Percentiles rank a stretch among this genome's conserved stretches.
These are phyloP conservation scores for Cladophialophora immunda DNA, from an alignment of 2,329 filamentous ascomycete genomes.

Conservation along the genomic window DNA sequence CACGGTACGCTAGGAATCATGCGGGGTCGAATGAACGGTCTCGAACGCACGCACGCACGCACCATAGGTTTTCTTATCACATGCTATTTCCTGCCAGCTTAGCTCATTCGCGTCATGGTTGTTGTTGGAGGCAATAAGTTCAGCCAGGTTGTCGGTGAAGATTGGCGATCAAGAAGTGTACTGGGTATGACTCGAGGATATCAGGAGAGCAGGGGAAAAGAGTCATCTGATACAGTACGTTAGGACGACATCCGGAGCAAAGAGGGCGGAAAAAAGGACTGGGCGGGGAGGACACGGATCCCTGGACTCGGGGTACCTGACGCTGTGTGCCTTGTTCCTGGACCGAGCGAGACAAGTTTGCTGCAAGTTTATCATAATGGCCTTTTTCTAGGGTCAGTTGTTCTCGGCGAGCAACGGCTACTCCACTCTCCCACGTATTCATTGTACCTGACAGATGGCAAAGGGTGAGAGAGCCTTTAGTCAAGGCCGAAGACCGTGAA, in stretches of 20 bases:
- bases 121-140: neutral
- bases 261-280: neutral
- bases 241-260: neutral
- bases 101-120: neutral
- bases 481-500: neutral
- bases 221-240: conserved; percentile 17
- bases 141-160: neutral
- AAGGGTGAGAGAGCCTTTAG: neutral
- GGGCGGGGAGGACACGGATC: neutral
- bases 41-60: too few species aligned
- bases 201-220: neutral
- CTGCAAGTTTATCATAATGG: neutral
- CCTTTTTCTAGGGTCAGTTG: neutral
- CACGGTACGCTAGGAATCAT: neutral
- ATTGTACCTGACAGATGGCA: conserved; percentile 17
- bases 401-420: neutral
- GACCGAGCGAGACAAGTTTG: conserved; percentile 11
- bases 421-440: conserved; percentile 5
- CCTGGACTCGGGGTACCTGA: conserved; percentile 21
- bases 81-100: conserved; percentile 6
- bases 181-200: neutral
- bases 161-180: too few species aligned
- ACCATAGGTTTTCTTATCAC: conserved; percentile 2
- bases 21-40: neutral
- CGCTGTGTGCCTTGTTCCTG: conserved; percentile 27